Evolutionary conservation across 192 early-diverging fungal genomes (phyloP), one percentile per base, ranked within the genome.

Genomic region (Linderina pennispora): DNA sequence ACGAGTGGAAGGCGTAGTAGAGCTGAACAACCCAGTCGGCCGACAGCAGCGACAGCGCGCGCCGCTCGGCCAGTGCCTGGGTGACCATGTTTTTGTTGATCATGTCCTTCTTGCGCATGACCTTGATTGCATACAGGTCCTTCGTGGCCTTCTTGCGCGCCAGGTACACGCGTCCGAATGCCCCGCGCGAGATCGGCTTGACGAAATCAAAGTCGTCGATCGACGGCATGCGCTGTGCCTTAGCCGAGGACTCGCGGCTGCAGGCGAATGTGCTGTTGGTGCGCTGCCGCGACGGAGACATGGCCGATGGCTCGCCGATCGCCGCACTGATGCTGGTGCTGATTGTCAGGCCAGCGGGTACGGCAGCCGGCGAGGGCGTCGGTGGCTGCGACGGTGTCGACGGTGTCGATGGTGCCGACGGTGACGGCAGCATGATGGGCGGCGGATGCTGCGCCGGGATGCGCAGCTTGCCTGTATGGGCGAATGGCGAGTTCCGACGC

Each of bases 71-170:
- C 22, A 90, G 68, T 8, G 90, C 87, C 43, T 94, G 91, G 20
- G 81, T 86, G n/a, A 91, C 86, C 92, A 94, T 92, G 60, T 95
- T 94, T 70, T 94, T 95, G 51, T 85, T 80, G 51, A 92, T 89
- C 85, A 95, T 92, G 55, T 93, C 88, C 34, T 85, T 85, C 45
- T 92, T 95, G 62, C 88, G 89, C 50, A 95, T 62, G 5, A 92
- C 85, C 68, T 95, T 95, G 50, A 94, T 91, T 11, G 92, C 92
- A 64, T 83, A 95, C 32, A 92, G 57, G 58, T 94, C 92, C 51
- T 81, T 79, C 2, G 90, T 94, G 4, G 86, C 84, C 51, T 83
- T 81, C 43, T 94, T 94, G 28, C 82, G 76, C 6, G 88, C 85
- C 25, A 94, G 61, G 46, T 90, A 93, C 40, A 94, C 92, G 32